Conservation (phyloP, 2,329 filamentous ascomycete species). For the Cladosporium sp. region DNA sequence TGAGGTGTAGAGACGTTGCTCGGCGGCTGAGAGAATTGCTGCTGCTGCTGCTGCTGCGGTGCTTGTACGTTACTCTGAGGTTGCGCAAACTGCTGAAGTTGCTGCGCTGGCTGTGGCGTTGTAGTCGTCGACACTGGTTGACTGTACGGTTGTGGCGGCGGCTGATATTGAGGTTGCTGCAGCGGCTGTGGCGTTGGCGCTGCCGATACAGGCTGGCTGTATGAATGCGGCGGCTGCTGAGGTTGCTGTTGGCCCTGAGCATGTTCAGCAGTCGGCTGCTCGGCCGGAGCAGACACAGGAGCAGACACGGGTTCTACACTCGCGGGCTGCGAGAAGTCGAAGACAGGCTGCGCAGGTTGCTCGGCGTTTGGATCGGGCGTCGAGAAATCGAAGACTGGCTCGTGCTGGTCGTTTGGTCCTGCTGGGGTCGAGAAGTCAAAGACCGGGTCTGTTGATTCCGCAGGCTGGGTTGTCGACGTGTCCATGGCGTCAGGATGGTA, state of each 20-base stretch:
- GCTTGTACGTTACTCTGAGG: neutral
- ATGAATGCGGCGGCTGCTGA: constrained; percentile 1
- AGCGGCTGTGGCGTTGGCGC: constrained; percentile 2
- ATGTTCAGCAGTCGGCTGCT: neutral
- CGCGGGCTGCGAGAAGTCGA: constrained; percentile 6
- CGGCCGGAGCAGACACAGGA: neutral
- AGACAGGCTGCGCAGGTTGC: constrained; percentile 6
- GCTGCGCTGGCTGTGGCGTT: neutral
- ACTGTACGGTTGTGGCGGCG: neutral
- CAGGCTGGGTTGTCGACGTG: neutral
- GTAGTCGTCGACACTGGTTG: neutral
- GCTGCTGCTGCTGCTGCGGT: neutral
- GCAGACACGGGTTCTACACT: neutral
- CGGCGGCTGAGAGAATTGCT: neutral
- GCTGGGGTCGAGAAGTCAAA: constrained; percentile 10
- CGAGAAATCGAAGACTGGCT: constrained; percentile 9
- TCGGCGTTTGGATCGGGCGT: constrained; percentile 1
- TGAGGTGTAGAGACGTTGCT: neutral
- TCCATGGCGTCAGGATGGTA: neutral
- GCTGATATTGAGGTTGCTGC: neutral
- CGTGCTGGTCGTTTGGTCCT: neutral
- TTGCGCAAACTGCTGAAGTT: constrained; percentile 2
- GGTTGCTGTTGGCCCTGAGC: neutral
- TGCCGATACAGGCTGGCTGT: neutral
- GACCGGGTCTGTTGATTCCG: neutral